These are phyloP conservation scores for Colletotrichum agaves DNA, from an alignment of 2,329 filamentous ascomycete species.

Conservation along the genomic window DNA sequence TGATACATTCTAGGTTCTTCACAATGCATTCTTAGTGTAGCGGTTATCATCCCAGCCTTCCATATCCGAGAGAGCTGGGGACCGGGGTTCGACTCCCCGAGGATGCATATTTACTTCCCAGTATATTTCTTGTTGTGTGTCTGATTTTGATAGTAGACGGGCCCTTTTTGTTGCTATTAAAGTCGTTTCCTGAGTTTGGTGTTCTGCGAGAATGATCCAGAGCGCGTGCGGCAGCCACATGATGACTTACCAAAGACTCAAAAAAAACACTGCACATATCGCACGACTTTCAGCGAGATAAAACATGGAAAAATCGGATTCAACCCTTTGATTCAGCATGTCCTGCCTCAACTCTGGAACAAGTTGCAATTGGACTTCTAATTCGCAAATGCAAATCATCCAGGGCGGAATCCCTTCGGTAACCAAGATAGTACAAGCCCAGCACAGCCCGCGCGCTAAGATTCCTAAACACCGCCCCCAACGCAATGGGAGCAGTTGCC, in stretches of 20 bases:
- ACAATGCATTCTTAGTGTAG: conserved; percentile 9
- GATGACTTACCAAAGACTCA: too few species aligned
- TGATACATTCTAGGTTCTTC: too few species aligned
- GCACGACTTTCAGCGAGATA: too few species aligned
- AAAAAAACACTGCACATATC: too few species aligned
- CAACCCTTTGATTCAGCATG: background rate
- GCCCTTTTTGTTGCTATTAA: background rate
- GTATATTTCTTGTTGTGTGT: background rate
- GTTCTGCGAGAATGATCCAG: background rate
- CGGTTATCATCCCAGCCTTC: conserved; percentile 21
- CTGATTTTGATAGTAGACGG: too few species aligned
- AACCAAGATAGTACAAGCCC: background rate
- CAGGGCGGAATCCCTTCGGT: conserved; percentile 8
- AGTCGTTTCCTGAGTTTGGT: too few species aligned
- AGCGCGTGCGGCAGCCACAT: too few species aligned
- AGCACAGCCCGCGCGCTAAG: conserved; percentile 8
- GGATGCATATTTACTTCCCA: background rate
- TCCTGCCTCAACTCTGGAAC: background rate
- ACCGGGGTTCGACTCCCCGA: conserved; percentile 6
- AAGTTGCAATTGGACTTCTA: too few species aligned
- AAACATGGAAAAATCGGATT: too few species aligned
- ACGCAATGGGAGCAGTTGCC: background rate
- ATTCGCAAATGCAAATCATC: background rate
- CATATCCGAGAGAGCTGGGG: background rate
- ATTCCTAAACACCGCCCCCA: conserved; percentile 14